Percentiles rank a stretch among this genome's conserved stretches.
Conservation (phyloP, 2,329 filamentous ascomycete species). For the Claviceps africana region DNA sequence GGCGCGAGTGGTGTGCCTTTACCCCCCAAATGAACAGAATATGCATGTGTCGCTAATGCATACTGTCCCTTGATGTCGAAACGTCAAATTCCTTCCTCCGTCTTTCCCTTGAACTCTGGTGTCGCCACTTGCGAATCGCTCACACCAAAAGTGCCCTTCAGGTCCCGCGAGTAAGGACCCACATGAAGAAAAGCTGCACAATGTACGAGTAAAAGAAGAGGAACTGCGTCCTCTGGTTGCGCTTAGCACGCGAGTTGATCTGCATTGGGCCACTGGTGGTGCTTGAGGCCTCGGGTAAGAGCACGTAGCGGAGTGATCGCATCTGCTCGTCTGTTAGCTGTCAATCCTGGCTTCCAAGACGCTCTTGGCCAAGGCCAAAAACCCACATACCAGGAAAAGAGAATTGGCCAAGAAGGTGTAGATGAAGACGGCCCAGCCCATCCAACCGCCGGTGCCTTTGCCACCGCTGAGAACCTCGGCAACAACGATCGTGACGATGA, state of each 20-base stretch:
- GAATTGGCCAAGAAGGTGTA: conserved; percentile 93
- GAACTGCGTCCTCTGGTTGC: conserved; percentile 79
- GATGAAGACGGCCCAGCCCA: conserved; percentile 75
- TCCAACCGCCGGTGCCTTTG: conserved; percentile 72
- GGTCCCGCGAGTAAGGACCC: conserved; percentile 41
- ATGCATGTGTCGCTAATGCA: neutral
- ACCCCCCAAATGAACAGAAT: neutral
- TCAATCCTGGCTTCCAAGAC: too few species aligned
- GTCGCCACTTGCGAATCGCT: neutral
- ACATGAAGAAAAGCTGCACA: conserved; percentile 92
- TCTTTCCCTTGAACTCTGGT: neutral
- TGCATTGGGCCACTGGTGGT: conserved; percentile 51
- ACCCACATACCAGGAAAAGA: conserved; percentile 71
- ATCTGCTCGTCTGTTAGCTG: conserved; percentile 39
- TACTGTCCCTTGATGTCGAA: neutral
- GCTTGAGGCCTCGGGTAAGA: conserved; percentile 68
- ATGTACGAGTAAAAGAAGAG: conserved; percentile 90
- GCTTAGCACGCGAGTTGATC: conserved; percentile 68
- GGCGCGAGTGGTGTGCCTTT: neutral
- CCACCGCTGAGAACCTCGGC: conserved; percentile 67
- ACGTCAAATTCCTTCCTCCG: neutral
- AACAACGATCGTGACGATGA: conserved; percentile 74
- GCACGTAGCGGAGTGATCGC: conserved; percentile 86
- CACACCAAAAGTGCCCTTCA: conserved; percentile 11
- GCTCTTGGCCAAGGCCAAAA: neutral